phyloP scores from a whole-genome alignment of 495 filamentous ascomycete species.

The Rusavskia elegans region DNA sequence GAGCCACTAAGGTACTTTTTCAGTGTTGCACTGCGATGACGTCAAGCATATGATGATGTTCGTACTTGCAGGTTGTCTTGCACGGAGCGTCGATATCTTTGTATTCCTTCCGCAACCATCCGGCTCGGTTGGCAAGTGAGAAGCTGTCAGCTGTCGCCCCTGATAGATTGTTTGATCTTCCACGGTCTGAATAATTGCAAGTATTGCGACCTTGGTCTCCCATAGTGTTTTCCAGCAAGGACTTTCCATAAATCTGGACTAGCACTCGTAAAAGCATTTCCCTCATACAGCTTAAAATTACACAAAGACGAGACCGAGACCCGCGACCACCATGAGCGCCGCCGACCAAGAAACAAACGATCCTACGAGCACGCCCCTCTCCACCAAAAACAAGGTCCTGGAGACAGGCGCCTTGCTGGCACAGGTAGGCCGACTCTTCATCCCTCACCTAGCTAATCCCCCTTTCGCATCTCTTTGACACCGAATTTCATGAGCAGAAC shows the following conservation, averaged over 20 bases:
- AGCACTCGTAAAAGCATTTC: not conserved
- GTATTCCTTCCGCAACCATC: no score
- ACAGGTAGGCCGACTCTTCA: constrained; percentile 24
- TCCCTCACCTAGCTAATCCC: not conserved
- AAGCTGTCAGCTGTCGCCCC: no score
- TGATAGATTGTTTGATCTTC: no score
- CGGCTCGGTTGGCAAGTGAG: no score
- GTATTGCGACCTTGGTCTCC: no score
- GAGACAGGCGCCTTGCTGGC: constrained; percentile 46
- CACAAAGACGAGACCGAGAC: not conserved
- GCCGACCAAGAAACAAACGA: constrained; percentile 17
- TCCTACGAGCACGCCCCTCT: constrained; percentile 33
- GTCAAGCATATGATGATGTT: not conserved
- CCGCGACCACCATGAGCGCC: constrained; percentile 4
- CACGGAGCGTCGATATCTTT: no score
- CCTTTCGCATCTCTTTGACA: constrained; percentile 2
- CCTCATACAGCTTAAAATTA: not conserved
- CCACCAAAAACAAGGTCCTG: constrained; percentile 41
- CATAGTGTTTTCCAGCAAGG: no score
- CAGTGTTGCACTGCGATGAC: not conserved
- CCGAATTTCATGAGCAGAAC: constrained; percentile 21
- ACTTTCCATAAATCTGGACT: no score
- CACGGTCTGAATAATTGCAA: no score
- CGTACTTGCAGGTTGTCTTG: no score
- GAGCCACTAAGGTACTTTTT: no score